A percentile compares a stretch with the other conserved stretches of the same genome.
Conservation (phyloP, 1,284 basidiomycete species). For the Hypsizygus ulmarius region DNA sequence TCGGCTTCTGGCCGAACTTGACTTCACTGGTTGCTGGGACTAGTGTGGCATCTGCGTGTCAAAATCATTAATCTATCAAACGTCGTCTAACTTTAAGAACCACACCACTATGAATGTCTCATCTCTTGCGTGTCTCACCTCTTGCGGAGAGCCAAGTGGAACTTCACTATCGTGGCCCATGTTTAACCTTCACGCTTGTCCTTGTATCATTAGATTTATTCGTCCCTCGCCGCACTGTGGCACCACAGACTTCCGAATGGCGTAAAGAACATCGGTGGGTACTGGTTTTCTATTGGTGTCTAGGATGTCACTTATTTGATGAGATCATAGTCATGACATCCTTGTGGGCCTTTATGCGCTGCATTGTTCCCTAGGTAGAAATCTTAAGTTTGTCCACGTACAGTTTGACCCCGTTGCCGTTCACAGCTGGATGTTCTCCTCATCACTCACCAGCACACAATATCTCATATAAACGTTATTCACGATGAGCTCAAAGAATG, state of each 20-base stretch:
- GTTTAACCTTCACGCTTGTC: too few relatives aligned
- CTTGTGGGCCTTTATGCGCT: background rate
- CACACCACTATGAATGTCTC: too few relatives aligned
- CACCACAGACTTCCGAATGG: too few relatives aligned
- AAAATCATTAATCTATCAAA: background rate
- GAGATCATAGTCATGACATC: slow-evolving; percentile 7
- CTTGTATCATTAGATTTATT: too few relatives aligned
- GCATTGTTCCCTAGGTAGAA: background rate
- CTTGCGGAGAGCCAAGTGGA: too few relatives aligned
- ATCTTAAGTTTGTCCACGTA: background rate
- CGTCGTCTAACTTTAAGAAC: too few relatives aligned
- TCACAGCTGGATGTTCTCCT: slow-evolving; percentile 2
- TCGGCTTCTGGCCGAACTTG: too few relatives aligned
- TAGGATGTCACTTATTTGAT: slow-evolving; percentile 5
- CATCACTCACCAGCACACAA: background rate
- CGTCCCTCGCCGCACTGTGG: too few relatives aligned
- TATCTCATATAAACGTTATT: background rate
- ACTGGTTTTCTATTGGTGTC: background rate
- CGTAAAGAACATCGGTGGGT: background rate
- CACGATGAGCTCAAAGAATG: background rate
- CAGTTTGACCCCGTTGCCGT: too few relatives aligned
- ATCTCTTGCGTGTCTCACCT: too few relatives aligned
- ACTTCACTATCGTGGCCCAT: too few relatives aligned
- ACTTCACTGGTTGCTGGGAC: too few relatives aligned
- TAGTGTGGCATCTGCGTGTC: background rate